Evolutionary conservation across 2,329 filamentous ascomycete genomes (phyloP), one percentile per base, ranked within the genome.

Genomic region (Claviceps africana): DNA sequence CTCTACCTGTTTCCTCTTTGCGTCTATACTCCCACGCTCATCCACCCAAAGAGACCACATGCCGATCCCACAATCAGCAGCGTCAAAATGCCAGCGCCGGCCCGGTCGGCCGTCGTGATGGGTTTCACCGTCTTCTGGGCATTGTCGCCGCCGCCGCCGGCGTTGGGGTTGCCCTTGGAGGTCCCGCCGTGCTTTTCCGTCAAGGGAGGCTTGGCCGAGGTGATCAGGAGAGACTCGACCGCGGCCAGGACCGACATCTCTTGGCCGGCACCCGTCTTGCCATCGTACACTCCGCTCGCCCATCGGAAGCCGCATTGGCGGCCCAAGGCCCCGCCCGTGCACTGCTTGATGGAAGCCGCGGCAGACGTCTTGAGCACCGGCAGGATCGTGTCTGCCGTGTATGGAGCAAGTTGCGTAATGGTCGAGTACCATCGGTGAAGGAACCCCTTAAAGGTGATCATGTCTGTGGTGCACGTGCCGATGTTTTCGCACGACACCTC

Each of bases 371-470:
- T 65, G 2, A 84, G 66, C 44, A 75, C 72, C 1, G 75, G 70
- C 50, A 72, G 67, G 51, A 84, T 75, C n/a, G 62, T 63, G 2
- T 70, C 63, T 28, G 67, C 64, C 1, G 75, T 77, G 47, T 72
- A 76, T 0, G 81, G 79, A 1, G 78, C 77, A 31, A 83, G 58
- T 54, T 78, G 69, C 3, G 73, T 71, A 2, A 74, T 71, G 44
- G 72, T 67, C 8, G 74, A 73, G 57, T 82, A 72, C 74, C 77
- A 81, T 22, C 75, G 72, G 37, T 76, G 70, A 22, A 83, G 65
- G 48, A 80, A 75, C 15, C 78, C 80, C 59, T 83, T 83, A 71
- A 82, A 84, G 6, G 77, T 75, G 53, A 75, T 67, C 66, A 84
- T 80, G 57, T 86, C 83, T 44, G 73, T 74, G 57, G 78, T 78